Evolutionary conservation across 1,284 basidiomycete species (phyloP).

Genomic region (Puccinia novopanici): DNA sequence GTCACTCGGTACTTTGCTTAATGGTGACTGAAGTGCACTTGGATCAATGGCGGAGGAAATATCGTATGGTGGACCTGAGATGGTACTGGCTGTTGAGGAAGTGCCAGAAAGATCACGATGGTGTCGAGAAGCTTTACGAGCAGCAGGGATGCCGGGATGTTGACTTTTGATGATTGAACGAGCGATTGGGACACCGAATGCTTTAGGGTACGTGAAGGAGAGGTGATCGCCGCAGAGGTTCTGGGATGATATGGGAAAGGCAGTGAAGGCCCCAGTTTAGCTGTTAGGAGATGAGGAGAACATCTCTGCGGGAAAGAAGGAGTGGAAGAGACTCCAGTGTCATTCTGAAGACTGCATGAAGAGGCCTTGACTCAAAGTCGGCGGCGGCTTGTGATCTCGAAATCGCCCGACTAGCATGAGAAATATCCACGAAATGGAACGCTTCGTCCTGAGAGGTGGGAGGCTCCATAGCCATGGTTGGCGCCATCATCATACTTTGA

Average conservation of each 20-base stretch:
- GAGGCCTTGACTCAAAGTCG: conserved; percentile 14
- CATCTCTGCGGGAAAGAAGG: conserved; percentile 71
- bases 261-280: conserved; percentile 5
- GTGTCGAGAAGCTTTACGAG: conserved; percentile 27
- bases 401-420: conserved; percentile 11
- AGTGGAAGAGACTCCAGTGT: conserved; percentile 81
- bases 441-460: conserved; percentile 34
- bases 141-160: background rate
- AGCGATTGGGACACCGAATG: conserved; percentile 43
- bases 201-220: conserved; percentile 25
- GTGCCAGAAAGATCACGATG: conserved; percentile 44
- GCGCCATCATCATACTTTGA: conserved; percentile 38
- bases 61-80: conserved; percentile 28
- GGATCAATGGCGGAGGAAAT: conserved; percentile 36
- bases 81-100: conserved; percentile 38
- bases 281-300: conserved; percentile 6
- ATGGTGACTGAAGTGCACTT: conserved; percentile 41
- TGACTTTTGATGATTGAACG: conserved; percentile 24
- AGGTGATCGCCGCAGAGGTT: conserved; percentile 1
- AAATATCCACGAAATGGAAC: conserved; percentile 30
- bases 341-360: conserved; percentile 14
- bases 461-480: conserved; percentile 42
- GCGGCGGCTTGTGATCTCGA: background rate
- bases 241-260: conserved; percentile 3
- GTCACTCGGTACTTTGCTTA: background rate